These are phyloP conservation scores for Paraphaeosphaeria sporulosa DNA, from an alignment of 2,329 filamentous ascomycete species.

Conservation along the genomic window DNA sequence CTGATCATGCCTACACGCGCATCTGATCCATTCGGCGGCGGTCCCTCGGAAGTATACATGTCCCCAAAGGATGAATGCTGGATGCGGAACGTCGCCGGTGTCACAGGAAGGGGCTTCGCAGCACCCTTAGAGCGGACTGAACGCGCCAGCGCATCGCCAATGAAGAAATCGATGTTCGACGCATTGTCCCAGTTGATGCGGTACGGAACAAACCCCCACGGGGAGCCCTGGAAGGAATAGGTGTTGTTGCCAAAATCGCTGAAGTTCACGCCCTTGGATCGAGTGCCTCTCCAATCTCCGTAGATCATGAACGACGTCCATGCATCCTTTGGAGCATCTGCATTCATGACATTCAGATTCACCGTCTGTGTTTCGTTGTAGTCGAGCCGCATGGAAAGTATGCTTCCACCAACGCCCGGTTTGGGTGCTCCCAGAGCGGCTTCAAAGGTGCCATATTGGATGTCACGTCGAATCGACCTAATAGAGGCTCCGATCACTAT, in stretches of 20 bases:
- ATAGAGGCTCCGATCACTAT: slow-evolving; percentile 51
- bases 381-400: slow-evolving; percentile 51
- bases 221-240: slow-evolving; percentile 31
- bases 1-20: slow-evolving; percentile 53
- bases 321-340: slow-evolving; percentile 44
- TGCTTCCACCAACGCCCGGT: slow-evolving; percentile 46
- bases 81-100: slow-evolving; percentile 49
- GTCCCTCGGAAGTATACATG: slow-evolving; percentile 50
- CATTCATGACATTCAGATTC: slow-evolving; percentile 53
- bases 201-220: slow-evolving; percentile 53
- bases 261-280: slow-evolving; percentile 47
- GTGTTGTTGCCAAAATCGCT: slow-evolving; percentile 36
- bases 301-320: slow-evolving; percentile 46
- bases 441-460: slow-evolving; percentile 54
- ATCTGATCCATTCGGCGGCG: slow-evolving; percentile 46
- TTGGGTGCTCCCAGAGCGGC: slow-evolving; percentile 48
- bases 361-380: slow-evolving; percentile 52
- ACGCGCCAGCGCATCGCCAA: slow-evolving; percentile 42
- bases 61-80: slow-evolving; percentile 56
- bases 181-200: slow-evolving; percentile 54
- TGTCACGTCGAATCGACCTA: slow-evolving; percentile 51
- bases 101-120: slow-evolving; percentile 37
- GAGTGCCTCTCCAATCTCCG: slow-evolving; percentile 40
- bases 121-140: slow-evolving; percentile 34
- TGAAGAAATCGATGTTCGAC: slow-evolving; percentile 46